phyloP scores from a whole-genome alignment of 768 basidiomycete genomes.

The Mycena capillaripes region DNA sequence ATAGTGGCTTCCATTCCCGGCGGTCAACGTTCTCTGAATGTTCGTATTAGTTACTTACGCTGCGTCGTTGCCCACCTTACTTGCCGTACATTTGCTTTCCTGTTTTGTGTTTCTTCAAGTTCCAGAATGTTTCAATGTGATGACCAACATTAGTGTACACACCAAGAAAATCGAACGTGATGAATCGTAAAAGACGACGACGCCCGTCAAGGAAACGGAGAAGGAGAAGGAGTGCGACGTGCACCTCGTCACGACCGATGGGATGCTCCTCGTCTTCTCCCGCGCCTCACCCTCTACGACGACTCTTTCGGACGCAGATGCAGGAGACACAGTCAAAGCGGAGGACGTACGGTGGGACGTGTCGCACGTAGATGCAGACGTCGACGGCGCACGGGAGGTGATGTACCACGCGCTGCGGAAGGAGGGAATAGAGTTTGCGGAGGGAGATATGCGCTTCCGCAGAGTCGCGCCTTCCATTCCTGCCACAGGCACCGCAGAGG shows the following conservation, averaged over 20 bases:
- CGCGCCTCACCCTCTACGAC: neutral
- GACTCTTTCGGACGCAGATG: too few relatives aligned
- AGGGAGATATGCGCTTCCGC: conserved; percentile 18
- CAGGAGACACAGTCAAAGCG: neutral
- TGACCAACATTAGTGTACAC: too few relatives aligned
- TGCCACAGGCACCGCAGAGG: neutral
- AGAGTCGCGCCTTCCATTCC: neutral
- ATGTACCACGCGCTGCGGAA: conserved; percentile 17
- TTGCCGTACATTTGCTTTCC: too few relatives aligned
- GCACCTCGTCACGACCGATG: conserved; percentile 12
- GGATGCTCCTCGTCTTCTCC: conserved; percentile 7
- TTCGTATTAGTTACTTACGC: too few relatives aligned
- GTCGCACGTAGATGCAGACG: neutral
- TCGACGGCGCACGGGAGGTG: conserved; percentile 5
- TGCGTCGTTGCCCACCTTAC: too few relatives aligned
- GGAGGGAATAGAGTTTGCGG: conserved; percentile 24
- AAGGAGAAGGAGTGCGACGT: conserved; percentile 15
- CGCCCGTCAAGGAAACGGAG: neutral
- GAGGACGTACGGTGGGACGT: conserved; percentile 15
- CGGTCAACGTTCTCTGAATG: too few relatives aligned
- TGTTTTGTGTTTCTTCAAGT: too few relatives aligned
- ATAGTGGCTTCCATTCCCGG: too few relatives aligned
- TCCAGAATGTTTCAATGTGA: too few relatives aligned
- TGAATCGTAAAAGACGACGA: too few relatives aligned
- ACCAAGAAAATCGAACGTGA: too few relatives aligned